Evolutionary conservation across 345 rosid genomes (phyloP), one percentile per base, ranked within the genome.

Genomic region (Diplotaxis tenuifolia): DNA sequence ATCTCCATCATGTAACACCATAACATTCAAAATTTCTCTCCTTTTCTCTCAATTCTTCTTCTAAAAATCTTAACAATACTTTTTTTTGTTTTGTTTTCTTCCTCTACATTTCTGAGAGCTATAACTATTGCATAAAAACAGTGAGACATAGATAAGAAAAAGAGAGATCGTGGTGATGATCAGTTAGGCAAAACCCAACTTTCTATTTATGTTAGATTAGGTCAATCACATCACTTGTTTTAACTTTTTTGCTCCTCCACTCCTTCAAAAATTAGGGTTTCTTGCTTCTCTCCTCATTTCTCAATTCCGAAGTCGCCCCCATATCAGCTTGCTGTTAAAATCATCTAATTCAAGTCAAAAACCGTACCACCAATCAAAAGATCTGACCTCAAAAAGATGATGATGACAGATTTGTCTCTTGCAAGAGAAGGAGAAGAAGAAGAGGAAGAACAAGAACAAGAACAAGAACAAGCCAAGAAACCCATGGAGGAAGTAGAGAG

Each of bases 371-470:
- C 7, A 9, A 15, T 58, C 8, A 9, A 27, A 56, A 67, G 78
- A 74, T 67, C 73, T 67, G 73, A 59, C n/a, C 58, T 47, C 1
- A 19, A 60, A 21, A 15, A 28, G 7, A 45, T 15, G 29, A 47
- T 76, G 71, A 47, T 80, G 76, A 80, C 84, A 79, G 71, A 82
- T 61, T 76, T 87, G 59, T 84, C 95, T 5, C 86, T 86, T 3
- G 73, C 86, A 47, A 85, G 75, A 69, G 77, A 68, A 34, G 61
- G 64, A 36, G 77, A 65, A 65, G 61, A 67, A 71, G 34, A 73
- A 10, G 59, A 56, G 64, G 68, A 54, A 47, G 56, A 28, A 28
- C 74, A 63, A 63, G 57, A 67, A 75, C 20, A 73, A 16, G 53
- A 56, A 73, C 61, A 56, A 52, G 64, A 29, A 81, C 67, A 55